Conservation (phyloP, 2,329 filamentous ascomycete species). For the Clathrospora elynae region DNA sequence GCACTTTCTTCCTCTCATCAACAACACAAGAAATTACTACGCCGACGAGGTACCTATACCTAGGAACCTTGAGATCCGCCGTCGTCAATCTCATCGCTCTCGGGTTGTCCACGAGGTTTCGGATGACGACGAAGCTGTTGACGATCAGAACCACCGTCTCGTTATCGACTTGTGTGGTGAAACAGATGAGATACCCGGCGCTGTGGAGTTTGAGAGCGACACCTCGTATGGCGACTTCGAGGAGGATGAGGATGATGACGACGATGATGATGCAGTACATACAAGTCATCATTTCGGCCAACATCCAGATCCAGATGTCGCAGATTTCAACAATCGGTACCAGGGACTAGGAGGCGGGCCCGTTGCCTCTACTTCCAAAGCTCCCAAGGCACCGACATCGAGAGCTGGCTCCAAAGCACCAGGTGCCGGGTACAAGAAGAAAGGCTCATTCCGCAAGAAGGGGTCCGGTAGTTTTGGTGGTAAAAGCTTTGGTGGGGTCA, state of each 20-base stretch:
- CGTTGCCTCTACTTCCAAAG: slow-evolving; percentile 16
- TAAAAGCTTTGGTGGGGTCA: slow-evolving; percentile 23
- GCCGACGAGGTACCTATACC: slow-evolving; percentile 22
- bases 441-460: slow-evolving; percentile 19
- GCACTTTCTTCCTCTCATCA: slow-evolving; percentile 65
- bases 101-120: slow-evolving; percentile 39
- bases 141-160: slow-evolving; percentile 57
- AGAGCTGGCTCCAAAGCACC: slow-evolving; percentile 24
- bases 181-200: slow-evolving; percentile 26
- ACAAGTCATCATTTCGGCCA: slow-evolving; percentile 41
- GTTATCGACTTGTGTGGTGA: slow-evolving; percentile 54
- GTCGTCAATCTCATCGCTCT: slow-evolving; percentile 22
- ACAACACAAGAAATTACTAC: slow-evolving; percentile 36
- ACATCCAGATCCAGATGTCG: slow-evolving; percentile 32
- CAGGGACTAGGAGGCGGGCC: slow-evolving; percentile 26
- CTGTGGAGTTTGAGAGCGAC: slow-evolving; percentile 24
- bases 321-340: slow-evolving; percentile 36
- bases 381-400: slow-evolving; percentile 15
- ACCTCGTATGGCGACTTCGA: slow-evolving; percentile 30
- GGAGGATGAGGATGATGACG: slow-evolving; percentile 32
- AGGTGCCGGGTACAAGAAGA: slow-evolving; percentile 26
- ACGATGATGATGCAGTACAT: slow-evolving; percentile 26
- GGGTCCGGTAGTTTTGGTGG: slow-evolving; percentile 26
- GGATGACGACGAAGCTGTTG: slow-evolving; percentile 48
- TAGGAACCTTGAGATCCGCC: slow-evolving; percentile 16